A percentile compares a stretch with the other conserved stretches of the same genome.
Evolutionary conservation across 352 stramenopile genomes (phyloP).

Genomic region (Globisporangium viniferum): DNA sequence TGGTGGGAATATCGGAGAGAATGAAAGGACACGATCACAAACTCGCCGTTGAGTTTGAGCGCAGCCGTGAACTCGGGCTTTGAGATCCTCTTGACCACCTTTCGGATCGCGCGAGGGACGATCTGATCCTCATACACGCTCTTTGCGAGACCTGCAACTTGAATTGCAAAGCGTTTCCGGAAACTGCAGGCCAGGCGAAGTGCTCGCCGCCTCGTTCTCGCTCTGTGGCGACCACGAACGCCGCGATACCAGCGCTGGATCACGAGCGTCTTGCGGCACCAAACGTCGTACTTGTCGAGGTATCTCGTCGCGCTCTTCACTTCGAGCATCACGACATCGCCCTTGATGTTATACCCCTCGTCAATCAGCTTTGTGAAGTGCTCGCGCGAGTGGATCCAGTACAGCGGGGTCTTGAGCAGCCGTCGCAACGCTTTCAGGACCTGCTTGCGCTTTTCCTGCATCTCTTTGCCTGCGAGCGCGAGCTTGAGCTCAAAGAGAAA

Average conservation of each 20-base stretch:
- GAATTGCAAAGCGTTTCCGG: constrained; percentile 27
- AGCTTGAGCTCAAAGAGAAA: constrained; percentile 69
- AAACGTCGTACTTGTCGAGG: constrained; percentile 61
- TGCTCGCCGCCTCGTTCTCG: constrained; percentile 23
- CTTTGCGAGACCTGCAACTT: constrained; percentile 24
- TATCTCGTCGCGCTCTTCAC: constrained; percentile 53
- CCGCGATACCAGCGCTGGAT: constrained; percentile 68
- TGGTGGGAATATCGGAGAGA: constrained; percentile 26
- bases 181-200: constrained; percentile 30
- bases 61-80: constrained; percentile 38
- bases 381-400: constrained; percentile 44
- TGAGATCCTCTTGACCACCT: constrained; percentile 28
- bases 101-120: constrained; percentile 25
- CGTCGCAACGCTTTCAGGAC: constrained; percentile 48
- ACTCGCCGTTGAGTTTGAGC: constrained; percentile 56
- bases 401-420: constrained; percentile 56
- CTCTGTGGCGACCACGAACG: constrained; percentile 30
- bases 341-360: constrained; percentile 53
- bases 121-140: constrained; percentile 35
- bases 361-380: constrained; percentile 46
- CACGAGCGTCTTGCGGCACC: constrained; percentile 40
- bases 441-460: constrained; percentile 39
- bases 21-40: constrained; percentile 59
- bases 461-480: constrained; percentile 49
- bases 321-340: constrained; percentile 73